A percentile compares a stretch with the other conserved stretches of the same genome.
phyloP scores from a whole-genome alignment of 495 filamentous ascomycete genomes.

The Halenospora varia region DNA sequence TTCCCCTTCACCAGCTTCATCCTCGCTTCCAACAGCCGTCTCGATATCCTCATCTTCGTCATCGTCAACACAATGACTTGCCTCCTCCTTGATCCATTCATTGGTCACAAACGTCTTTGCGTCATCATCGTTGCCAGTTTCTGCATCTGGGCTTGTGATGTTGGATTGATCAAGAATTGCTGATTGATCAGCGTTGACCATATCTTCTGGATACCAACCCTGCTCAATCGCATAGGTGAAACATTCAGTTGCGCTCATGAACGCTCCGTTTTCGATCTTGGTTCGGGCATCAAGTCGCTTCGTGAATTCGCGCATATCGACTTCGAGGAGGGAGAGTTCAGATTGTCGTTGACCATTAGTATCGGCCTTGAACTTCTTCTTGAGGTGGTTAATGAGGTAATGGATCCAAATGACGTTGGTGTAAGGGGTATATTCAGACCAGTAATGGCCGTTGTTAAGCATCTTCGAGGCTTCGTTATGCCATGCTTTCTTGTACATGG shows the following conservation, averaged over 20 bases:
- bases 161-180: too few relatives aligned
- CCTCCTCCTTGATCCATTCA: too few relatives aligned
- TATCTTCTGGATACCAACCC: too few relatives aligned
- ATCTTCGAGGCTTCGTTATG: constrained; percentile 26
- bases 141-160: too few relatives aligned
- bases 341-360: neutral
- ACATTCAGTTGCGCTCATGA: constrained; percentile 13
- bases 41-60: too few relatives aligned
- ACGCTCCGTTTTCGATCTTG: constrained; percentile 18
- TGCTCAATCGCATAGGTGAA: constrained; percentile 1
- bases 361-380: constrained; percentile 3
- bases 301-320: constrained; percentile 37
- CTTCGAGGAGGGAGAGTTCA: constrained; percentile 29
- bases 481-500: constrained; percentile 26
- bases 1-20: too few relatives aligned
- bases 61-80: too few relatives aligned
- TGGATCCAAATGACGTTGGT: constrained; percentile 54
- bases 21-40: too few relatives aligned
- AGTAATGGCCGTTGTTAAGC: constrained; percentile 26
- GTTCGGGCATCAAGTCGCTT: constrained; percentile 35
- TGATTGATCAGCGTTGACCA: too few relatives aligned
- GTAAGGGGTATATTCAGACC: constrained; percentile 34
- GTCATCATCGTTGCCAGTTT: too few relatives aligned
- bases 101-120: too few relatives aligned
- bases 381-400: constrained; percentile 30